Conservation (phyloP, 2,329 filamentous ascomycete species). For the Xylaria multiplex region DNA sequence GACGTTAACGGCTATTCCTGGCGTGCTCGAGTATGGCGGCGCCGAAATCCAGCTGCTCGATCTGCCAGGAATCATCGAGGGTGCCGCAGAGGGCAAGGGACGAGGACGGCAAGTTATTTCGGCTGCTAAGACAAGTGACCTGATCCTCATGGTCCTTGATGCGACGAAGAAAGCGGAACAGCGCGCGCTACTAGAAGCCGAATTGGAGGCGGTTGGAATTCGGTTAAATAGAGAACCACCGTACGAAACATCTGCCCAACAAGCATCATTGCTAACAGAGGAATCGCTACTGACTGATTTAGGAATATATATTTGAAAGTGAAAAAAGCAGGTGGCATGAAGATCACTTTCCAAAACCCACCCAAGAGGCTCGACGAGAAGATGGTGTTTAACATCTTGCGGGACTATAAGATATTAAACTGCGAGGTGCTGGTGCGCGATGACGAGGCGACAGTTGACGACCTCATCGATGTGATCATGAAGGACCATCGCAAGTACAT, state of each 20-base stretch:
- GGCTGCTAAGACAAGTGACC: constrained; percentile 96
- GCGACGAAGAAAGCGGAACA: constrained; percentile 97
- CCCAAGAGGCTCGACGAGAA: constrained; percentile 95
- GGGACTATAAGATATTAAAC: constrained; percentile 99
- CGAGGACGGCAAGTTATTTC: constrained; percentile 96
- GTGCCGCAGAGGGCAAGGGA: constrained; percentile 94
- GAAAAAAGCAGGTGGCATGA: constrained; percentile 98
- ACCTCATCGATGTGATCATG: constrained; percentile 99
- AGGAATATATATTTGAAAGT: constrained; percentile 97
- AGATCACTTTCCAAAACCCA: constrained; percentile 92
- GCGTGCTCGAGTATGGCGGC: constrained; percentile 95
- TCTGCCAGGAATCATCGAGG: constrained; percentile 97
- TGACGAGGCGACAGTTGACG: constrained; percentile 94
- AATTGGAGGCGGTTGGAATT: constrained; percentile 95
- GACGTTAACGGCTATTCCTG: constrained; percentile 95
- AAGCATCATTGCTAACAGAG: not conserved
- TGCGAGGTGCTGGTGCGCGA: constrained; percentile 95
- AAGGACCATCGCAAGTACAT: constrained; percentile 99
- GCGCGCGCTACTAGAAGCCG: constrained; percentile 85
- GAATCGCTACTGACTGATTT: constrained; percentile 15
- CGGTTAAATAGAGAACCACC: constrained; percentile 90
- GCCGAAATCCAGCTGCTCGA: constrained; percentile 98
- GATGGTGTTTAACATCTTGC: constrained; percentile 96
- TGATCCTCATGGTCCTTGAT: constrained; percentile 96
- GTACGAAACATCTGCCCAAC: constrained; percentile 58